Conservation (phyloP, 805 yeast species). For the Cyberlindnera maclurae region DNA sequence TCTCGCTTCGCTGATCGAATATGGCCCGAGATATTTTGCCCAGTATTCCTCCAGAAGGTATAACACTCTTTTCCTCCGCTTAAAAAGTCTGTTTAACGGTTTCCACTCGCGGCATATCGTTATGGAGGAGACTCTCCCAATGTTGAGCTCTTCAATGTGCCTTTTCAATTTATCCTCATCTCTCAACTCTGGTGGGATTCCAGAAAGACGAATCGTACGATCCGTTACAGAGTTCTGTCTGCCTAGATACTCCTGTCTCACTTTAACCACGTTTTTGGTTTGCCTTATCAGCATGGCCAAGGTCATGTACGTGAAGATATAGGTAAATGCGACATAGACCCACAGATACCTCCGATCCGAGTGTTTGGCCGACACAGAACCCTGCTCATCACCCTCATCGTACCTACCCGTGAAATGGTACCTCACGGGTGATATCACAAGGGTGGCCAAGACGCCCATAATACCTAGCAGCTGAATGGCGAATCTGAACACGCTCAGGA, state of each 20-base stretch:
- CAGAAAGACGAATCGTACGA: slow-evolving; percentile 80
- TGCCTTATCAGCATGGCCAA: slow-evolving; percentile 55
- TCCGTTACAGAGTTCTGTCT: slow-evolving; percentile 85
- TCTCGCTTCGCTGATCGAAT: slow-evolving; percentile 14
- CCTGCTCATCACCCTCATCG: slow-evolving; percentile 43
- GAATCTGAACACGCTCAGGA: slow-evolving; percentile 84
- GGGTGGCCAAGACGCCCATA: slow-evolving; percentile 63
- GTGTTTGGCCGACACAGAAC: background rate
- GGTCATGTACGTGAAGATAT: slow-evolving; percentile 69
- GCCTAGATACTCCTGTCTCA: slow-evolving; percentile 78
- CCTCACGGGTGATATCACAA: slow-evolving; percentile 78
- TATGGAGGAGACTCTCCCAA: slow-evolving; percentile 72
- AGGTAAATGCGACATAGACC: slow-evolving; percentile 85
- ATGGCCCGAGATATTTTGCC: slow-evolving; percentile 56
- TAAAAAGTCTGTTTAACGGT: slow-evolving; percentile 57
- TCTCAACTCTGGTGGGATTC: slow-evolving; percentile 79
- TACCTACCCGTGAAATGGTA: slow-evolving; percentile 76
- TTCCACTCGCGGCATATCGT: slow-evolving; percentile 87
- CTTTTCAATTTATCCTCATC: slow-evolving; percentile 61
- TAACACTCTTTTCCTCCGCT: slow-evolving; percentile 47
- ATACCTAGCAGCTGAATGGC: slow-evolving; percentile 60
- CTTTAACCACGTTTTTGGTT: slow-evolving; percentile 64
- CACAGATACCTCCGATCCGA: slow-evolving; percentile 53
- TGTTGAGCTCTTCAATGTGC: slow-evolving; percentile 70
- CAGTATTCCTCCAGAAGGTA: slow-evolving; percentile 59